Conservation (phyloP, 768 basidiomycete species). For the Bullera alba region DNA sequence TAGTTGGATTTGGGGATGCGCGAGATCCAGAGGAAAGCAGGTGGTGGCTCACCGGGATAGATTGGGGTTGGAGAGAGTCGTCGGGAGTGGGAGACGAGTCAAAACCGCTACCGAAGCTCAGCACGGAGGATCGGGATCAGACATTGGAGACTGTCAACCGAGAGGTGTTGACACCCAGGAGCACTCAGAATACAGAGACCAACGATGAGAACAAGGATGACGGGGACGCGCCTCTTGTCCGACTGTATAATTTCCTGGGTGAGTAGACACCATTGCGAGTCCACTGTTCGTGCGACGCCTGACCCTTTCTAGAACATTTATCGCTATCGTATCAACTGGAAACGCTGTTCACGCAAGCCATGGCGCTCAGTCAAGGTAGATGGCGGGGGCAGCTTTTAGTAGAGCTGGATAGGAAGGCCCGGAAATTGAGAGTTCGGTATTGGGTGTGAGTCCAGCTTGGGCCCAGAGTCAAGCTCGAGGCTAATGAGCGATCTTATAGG, state of each 20-base stretch:
- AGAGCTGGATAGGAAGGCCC: constrained; percentile 62
- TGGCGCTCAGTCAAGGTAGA: constrained; percentile 23
- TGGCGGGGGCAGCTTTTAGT: constrained; percentile 54
- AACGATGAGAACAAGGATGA: neutral
- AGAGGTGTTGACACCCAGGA: constrained; percentile 12
- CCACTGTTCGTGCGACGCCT: neutral
- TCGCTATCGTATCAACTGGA: constrained; percentile 79
- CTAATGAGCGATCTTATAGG: too few relatives aligned
- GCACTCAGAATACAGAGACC: neutral
- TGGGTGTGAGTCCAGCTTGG: constrained; percentile 68
- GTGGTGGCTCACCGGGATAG: constrained; percentile 72
- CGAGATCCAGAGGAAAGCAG: constrained; percentile 51
- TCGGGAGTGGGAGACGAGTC: constrained; percentile 50
- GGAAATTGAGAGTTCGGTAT: constrained; percentile 67
- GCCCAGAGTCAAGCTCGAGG: too few relatives aligned
- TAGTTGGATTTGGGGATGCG: constrained; percentile 26
- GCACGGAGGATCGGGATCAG: constrained; percentile 27
- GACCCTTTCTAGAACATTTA: constrained; percentile 3
- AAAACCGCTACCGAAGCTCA: constrained; percentile 16
- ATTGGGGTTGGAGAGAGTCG: constrained; percentile 66
- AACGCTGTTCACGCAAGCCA: constrained; percentile 52
- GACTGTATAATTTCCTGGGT: constrained; percentile 86
- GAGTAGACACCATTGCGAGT: constrained; percentile 40
- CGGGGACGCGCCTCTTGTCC: constrained; percentile 57
- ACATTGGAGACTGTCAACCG: constrained; percentile 35